Percentiles rank a stretch among this genome's conserved stretches.
phyloP scores from a whole-genome alignment of 139 green algal species.

The Coccomyxa sp. region DNA sequence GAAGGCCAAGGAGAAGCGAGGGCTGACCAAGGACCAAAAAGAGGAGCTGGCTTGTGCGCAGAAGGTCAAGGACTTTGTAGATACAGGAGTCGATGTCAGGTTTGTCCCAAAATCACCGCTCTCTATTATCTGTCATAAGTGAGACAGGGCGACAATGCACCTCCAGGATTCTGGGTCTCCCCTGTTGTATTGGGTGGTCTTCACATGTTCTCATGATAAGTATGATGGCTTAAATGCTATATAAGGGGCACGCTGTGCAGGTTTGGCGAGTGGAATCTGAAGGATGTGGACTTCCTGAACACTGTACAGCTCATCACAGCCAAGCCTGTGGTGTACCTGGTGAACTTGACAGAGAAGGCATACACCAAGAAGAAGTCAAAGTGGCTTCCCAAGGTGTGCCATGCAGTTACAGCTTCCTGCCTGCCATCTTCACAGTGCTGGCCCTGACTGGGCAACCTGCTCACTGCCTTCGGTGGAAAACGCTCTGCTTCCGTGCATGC shows the following conservation, averaged over 20 bases:
- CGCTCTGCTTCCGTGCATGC: neutral
- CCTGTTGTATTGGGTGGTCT: neutral
- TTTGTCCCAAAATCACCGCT: neutral
- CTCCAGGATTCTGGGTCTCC: neutral
- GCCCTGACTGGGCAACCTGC: neutral
- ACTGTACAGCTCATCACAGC: slow-evolving; percentile 70
- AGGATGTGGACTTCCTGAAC: slow-evolving; percentile 86
- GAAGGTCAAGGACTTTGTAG: slow-evolving; percentile 55
- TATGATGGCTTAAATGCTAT: neutral
- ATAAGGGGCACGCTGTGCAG: slow-evolving; percentile 11
- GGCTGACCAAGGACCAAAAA: slow-evolving; percentile 81
- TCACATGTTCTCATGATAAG: neutral
- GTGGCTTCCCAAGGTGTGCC: slow-evolving; percentile 79
- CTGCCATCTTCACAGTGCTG: neutral
- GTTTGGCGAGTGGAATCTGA: slow-evolving; percentile 74
- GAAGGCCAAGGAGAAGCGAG: slow-evolving; percentile 14
- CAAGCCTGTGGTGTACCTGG: slow-evolving; percentile 96
- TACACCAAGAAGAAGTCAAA: slow-evolving; percentile 99
- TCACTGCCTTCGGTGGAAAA: neutral
- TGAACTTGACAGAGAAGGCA: slow-evolving; percentile 88
- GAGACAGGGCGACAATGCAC: too few species aligned
- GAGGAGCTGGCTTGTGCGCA: slow-evolving; percentile 67
- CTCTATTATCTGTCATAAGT: too few species aligned
- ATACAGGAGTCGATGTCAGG: slow-evolving; percentile 77
- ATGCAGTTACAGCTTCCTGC: neutral